Conservation (phyloP, 2,329 filamentous ascomycete species). For the Trichoderma afroharzianum region DNA sequence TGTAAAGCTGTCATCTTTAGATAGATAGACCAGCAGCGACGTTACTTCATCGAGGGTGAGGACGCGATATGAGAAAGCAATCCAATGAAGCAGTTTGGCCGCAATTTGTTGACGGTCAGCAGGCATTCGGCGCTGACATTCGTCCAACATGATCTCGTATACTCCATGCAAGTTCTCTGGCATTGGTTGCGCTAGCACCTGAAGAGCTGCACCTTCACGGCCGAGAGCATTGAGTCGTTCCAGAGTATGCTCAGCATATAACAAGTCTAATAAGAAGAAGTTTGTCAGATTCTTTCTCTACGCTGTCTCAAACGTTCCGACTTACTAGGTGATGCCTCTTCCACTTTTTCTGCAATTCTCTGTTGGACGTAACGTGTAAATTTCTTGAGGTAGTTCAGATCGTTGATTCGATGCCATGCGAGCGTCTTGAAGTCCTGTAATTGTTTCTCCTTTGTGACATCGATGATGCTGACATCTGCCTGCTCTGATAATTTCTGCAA, state of each 20-base stretch:
- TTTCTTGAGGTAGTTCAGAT: slow-evolving; percentile 23
- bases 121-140: slow-evolving; percentile 26
- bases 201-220: slow-evolving; percentile 32
- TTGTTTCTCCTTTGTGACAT: slow-evolving; percentile 29
- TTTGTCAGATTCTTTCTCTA: background rate
- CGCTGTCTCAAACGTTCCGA: background rate
- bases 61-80: slow-evolving; percentile 25
- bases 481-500: slow-evolving; percentile 14
- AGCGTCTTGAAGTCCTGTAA: slow-evolving; percentile 27
- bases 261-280: slow-evolving; percentile 26
- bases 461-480: slow-evolving; percentile 16
- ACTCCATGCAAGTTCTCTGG: slow-evolving; percentile 26
- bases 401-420: slow-evolving; percentile 27
- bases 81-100: slow-evolving; percentile 27
- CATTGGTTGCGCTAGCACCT: slow-evolving; percentile 25
- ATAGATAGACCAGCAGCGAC: slow-evolving; percentile 22
- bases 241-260: slow-evolving; percentile 37
- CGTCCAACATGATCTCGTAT: slow-evolving; percentile 26
- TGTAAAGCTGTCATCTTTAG: slow-evolving; percentile 22
- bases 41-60: slow-evolving; percentile 25
- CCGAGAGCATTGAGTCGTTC: slow-evolving; percentile 29
- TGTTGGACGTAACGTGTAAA: slow-evolving; percentile 31
- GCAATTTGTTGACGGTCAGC: slow-evolving; percentile 21
- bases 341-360: slow-evolving; percentile 29
- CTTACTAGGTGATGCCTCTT: slow-evolving; percentile 32